Percentiles rank a stretch among this genome's conserved stretches.
Evolutionary conservation across 2,329 filamentous ascomycete genomes (phyloP).

Genomic region (Byssochlamys sp.): DNA sequence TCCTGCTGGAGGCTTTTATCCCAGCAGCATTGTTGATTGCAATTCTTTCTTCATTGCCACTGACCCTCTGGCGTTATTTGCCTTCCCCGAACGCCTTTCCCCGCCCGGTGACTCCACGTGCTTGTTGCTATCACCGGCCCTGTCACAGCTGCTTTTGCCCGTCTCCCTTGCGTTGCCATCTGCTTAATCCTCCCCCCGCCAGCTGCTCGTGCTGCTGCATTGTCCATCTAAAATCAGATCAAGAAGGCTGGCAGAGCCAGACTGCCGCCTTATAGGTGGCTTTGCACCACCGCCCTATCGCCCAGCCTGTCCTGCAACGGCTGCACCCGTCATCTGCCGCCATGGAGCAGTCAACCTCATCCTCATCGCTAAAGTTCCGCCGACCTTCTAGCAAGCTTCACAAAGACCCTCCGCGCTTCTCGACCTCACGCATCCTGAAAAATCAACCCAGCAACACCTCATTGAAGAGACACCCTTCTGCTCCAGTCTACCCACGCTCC

Average conservation of each 20-base stretch:
- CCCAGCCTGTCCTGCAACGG: not conserved
- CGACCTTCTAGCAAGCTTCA: slow-evolving; percentile 35
- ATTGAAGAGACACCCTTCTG: slow-evolving; percentile 39
- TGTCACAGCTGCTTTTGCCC: not conserved
- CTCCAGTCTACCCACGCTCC: slow-evolving; percentile 36
- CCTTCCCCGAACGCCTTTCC: not conserved
- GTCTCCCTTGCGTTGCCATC: not conserved
- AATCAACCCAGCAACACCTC: slow-evolving; percentile 35
- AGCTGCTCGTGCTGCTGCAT: not conserved
- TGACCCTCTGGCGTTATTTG: not conserved
- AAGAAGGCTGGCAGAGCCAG: not conserved
- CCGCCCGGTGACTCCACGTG: not conserved
- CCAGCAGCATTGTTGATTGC: not conserved
- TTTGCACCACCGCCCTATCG: not conserved
- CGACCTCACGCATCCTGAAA: slow-evolving; percentile 30
- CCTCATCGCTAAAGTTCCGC: slow-evolving; percentile 31
- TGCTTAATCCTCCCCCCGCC: not conserved
- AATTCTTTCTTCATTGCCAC: not conserved
- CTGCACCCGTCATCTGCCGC: slow-evolving; percentile 14
- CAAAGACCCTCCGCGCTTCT: slow-evolving; percentile 36
- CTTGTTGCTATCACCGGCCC: not conserved
- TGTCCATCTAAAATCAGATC: not conserved
- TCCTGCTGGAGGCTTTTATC: not conserved
- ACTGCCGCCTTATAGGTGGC: not conserved
- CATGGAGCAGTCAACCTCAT: slow-evolving; percentile 30